Conservation (phyloP, 768 basidiomycete genomes). For the Collybiopsis luxurians region DNA sequence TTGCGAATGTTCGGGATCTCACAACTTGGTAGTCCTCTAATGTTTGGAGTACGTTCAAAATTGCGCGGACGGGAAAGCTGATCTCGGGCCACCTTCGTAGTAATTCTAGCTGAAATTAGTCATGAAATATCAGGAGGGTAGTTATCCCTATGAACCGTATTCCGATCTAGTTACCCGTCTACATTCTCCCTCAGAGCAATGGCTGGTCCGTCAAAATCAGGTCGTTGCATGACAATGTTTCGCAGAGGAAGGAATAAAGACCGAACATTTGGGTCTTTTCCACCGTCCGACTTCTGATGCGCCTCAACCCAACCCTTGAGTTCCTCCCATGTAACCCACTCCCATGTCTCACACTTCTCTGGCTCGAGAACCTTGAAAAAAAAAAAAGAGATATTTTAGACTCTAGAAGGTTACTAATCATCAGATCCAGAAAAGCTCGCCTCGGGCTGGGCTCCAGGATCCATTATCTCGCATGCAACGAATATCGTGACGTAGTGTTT, state of each 20-base stretch:
- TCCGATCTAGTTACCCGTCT: too few species aligned
- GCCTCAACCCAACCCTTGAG: neutral
- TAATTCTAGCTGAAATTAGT: too few species aligned
- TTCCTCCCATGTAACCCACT: constrained; percentile 3
- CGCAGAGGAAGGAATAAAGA: neutral
- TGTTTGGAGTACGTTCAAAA: neutral
- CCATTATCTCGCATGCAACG: neutral
- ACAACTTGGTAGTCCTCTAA: neutral
- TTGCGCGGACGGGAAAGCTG: neutral
- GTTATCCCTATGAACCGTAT: neutral
- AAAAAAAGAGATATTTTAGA: too few species aligned
- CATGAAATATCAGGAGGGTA: too few species aligned
- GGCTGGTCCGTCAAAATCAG: neutral
- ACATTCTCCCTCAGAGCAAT: too few species aligned
- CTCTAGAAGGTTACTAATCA: too few species aligned
- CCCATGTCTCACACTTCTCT: constrained; percentile 3
- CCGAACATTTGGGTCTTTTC: neutral
- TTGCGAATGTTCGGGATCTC: too few species aligned
- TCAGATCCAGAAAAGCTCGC: neutral
- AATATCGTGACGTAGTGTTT: constrained; percentile 6
- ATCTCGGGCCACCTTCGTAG: neutral
- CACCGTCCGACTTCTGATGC: neutral
- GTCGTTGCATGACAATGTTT: neutral
- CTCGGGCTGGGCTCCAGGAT: neutral
- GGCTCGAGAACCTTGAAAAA: neutral